Conservation (phyloP, 352 stramenopile species). For the Phytophthora multivora region DNA sequence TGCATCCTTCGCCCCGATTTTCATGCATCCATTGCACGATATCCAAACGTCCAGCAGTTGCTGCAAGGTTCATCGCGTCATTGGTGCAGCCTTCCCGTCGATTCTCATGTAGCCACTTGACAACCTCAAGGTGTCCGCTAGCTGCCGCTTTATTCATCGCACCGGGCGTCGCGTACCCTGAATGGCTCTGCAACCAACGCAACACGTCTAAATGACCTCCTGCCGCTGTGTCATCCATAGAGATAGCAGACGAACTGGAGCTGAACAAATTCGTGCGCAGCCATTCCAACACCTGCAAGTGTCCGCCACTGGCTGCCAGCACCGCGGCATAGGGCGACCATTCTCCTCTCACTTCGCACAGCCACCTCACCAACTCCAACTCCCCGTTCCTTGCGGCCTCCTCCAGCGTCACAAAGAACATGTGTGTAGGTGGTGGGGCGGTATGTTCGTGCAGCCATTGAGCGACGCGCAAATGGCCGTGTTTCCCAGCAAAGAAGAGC, state of each 20-base stretch:
- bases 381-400: conserved; percentile 37
- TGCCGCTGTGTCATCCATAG: conserved; percentile 35
- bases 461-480: conserved; percentile 32
- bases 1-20: conserved; percentile 24
- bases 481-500: conserved; percentile 42
- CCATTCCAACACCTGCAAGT: conserved; percentile 39
- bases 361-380: conserved; percentile 35
- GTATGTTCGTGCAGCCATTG: conserved; percentile 43
- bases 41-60: conserved; percentile 19
- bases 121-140: conserved; percentile 54
- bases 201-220: conserved; percentile 31
- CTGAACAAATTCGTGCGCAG: conserved; percentile 41
- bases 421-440: conserved; percentile 36
- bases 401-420: conserved; percentile 48
- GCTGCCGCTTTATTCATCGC: conserved; percentile 66
- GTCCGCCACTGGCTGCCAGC: conserved; percentile 31
- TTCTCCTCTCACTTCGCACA: conserved; percentile 37
- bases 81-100: conserved; percentile 24
- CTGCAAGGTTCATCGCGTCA: conserved; percentile 30
- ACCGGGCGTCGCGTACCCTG: conserved; percentile 28
- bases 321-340: conserved; percentile 41
- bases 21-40: conserved; percentile 28
- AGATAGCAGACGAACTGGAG: conserved; percentile 35
- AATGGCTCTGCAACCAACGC: conserved; percentile 36
- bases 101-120: conserved; percentile 31